Conservation (phyloP, 202 grass and related monocot species). For the Zoysia matrella region DNA sequence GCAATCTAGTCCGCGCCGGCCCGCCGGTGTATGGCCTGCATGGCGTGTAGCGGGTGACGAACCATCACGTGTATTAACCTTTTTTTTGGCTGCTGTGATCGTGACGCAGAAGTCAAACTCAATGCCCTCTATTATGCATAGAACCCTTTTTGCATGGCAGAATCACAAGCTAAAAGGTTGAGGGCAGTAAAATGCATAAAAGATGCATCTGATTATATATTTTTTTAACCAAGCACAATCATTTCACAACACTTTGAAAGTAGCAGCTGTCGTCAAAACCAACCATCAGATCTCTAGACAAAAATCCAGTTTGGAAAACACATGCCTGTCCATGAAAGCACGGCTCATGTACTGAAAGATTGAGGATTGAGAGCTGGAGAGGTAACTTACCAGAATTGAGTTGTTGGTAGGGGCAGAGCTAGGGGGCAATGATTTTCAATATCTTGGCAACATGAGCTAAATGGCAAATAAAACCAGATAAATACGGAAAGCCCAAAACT, state of each 20-base stretch:
- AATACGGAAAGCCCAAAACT: background rate
- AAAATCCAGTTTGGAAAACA: background rate
- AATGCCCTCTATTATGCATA: too few relatives aligned
- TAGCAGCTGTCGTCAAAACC: too few relatives aligned
- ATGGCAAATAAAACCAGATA: constrained; percentile 6
- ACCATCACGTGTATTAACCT: constrained; percentile 18
- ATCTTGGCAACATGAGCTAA: constrained; percentile 17
- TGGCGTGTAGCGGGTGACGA: constrained; percentile 19
- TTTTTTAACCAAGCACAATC: too few relatives aligned
- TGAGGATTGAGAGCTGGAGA: constrained; percentile 2
- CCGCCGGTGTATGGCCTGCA: background rate
- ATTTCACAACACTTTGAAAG: too few relatives aligned
- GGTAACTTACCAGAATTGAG: constrained; percentile 22
- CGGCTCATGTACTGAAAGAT: constrained; percentile 21
- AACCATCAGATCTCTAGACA: too few relatives aligned
- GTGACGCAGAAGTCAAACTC: constrained; percentile 12
- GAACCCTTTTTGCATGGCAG: too few relatives aligned
- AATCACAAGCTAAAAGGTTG: too few relatives aligned
- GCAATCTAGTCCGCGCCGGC: constrained; percentile 1
- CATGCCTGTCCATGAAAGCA: constrained; percentile 7
- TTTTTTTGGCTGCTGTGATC: constrained; percentile 1
- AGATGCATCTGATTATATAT: too few relatives aligned
- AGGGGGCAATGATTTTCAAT: constrained; percentile 31
- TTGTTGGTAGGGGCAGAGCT: background rate
- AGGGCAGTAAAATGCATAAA: too few relatives aligned